Percentiles rank a stretch among this genome's conserved stretches.
Conservation (phyloP, 78 protist genomes). For the Planoprotostelium fungivorum region DNA sequence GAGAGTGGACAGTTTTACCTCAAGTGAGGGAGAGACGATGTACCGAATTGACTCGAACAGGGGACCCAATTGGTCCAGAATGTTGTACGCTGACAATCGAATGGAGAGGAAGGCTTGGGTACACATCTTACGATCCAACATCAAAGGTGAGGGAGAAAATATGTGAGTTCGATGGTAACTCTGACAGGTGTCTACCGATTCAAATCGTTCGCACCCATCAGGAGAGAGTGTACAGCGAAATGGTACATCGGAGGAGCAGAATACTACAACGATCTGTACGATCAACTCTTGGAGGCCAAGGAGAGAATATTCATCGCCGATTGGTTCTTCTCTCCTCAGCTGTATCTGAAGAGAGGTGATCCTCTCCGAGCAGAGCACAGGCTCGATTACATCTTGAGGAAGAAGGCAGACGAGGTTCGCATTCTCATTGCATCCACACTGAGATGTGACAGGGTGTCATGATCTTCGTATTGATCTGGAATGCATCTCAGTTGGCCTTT, state of each 20-base stretch:
- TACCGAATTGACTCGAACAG: too few species aligned
- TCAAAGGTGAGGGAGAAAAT: neutral
- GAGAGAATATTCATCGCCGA: constrained; percentile 49
- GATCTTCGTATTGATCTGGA: constrained; percentile 51
- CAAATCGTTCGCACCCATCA: neutral
- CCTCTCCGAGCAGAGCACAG: neutral
- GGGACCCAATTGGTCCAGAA: neutral
- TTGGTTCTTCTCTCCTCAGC: constrained; percentile 49
- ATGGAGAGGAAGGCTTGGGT: neutral
- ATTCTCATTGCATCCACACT: too few species aligned
- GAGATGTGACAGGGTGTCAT: constrained; percentile 29
- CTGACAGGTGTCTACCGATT: neutral
- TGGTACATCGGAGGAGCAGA: constrained; percentile 30
- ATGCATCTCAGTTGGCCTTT: constrained; percentile 39
- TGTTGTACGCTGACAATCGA: neutral
- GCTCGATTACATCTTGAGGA: constrained; percentile 27
- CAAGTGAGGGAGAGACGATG: too few species aligned
- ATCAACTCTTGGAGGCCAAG: constrained; percentile 26
- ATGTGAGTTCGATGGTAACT: neutral
- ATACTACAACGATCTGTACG: constrained; percentile 26
- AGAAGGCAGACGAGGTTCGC: constrained; percentile 53
- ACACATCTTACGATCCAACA: neutral
- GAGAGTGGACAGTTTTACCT: neutral
- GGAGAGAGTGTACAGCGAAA: neutral
- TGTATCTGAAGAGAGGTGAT: constrained; percentile 6